Conservation (phyloP, 306 rosid genomes). For the Gastrolobium villosum region DNA sequence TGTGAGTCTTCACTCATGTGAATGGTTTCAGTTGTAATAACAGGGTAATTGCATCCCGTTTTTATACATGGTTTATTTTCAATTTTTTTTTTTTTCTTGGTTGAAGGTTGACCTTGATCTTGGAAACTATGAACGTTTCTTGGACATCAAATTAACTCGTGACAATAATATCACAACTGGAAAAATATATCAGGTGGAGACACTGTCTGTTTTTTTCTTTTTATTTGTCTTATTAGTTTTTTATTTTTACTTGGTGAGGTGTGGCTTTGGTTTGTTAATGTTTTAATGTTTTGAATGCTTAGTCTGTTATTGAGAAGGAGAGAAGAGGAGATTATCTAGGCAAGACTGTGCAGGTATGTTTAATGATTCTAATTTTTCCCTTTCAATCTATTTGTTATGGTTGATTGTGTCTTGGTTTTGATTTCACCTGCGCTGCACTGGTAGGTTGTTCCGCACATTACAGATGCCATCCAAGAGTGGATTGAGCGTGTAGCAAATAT, state of each 20-base stretch:
- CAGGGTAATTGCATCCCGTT: conserved; percentile 27
- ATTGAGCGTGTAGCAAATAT: conserved; percentile 76
- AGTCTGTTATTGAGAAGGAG: conserved; percentile 82
- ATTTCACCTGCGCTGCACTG: conserved; percentile 36
- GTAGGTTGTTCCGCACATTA: conserved; percentile 84
- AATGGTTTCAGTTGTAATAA: conserved; percentile 19
- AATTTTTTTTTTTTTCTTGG: conserved; percentile 20
- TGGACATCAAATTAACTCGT: conserved; percentile 64
- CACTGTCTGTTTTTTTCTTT: background rate
- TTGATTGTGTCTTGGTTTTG: conserved; percentile 35
- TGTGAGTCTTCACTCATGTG: conserved; percentile 9
- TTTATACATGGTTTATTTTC: conserved; percentile 26
- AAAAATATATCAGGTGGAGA: conserved; percentile 74
- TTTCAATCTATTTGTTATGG: conserved; percentile 9
- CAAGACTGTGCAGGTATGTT: conserved; percentile 58
- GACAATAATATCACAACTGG: conserved; percentile 88
- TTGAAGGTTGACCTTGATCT: conserved; percentile 91
- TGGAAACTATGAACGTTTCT: conserved; percentile 87
- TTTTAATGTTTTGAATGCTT: conserved; percentile 45
- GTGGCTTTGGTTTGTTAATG: conserved; percentile 11
- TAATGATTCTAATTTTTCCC: background rate
- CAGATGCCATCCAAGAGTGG: conserved; percentile 90
- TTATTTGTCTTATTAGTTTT: background rate
- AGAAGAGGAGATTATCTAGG: conserved; percentile 86
- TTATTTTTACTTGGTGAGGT: background rate